Conservation (phyloP, 2,329 filamentous ascomycete species). For the Madurella fahalii region DNA sequence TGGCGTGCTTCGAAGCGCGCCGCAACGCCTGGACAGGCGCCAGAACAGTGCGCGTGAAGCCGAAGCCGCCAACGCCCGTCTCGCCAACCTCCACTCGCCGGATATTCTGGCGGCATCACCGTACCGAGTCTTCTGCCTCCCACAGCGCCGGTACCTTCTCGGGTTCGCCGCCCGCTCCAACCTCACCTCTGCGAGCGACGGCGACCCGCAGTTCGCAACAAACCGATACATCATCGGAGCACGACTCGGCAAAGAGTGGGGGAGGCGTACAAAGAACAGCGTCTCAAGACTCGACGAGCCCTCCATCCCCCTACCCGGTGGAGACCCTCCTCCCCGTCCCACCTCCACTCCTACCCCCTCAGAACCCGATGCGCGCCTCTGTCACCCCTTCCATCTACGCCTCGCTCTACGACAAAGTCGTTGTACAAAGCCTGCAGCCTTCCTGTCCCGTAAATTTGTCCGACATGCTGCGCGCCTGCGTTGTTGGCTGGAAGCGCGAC, state of each 20-base stretch:
- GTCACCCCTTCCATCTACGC: conserved; percentile 72
- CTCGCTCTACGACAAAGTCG: conserved; percentile 85
- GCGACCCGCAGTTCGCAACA: conserved; percentile 28
- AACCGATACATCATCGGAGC: conserved; percentile 23
- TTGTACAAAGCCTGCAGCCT: conserved; percentile 73
- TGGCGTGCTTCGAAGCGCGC: conserved; percentile 73
- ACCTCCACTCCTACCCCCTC: conserved; percentile 65
- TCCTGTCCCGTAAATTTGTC: conserved; percentile 82
- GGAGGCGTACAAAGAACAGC: conserved; percentile 7
- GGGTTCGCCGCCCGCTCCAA: conserved; percentile 15
- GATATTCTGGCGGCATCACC: conserved; percentile 46
- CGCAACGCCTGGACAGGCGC: conserved; percentile 86
- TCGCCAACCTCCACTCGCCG: conserved; percentile 45
- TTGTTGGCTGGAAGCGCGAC: conserved; percentile 87
- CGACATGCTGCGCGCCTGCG: conserved; percentile 75
- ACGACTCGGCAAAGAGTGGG: conserved; percentile 16
- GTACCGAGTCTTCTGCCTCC: conserved; percentile 36
- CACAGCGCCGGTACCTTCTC: conserved; percentile 11
- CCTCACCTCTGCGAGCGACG: conserved; percentile 27
- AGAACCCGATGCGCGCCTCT: conserved; percentile 71
- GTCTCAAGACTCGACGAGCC: conserved; percentile 9
- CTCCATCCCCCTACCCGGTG: conserved; percentile 43
- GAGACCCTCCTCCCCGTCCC: conserved; percentile 67
- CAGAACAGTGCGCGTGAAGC: conserved; percentile 51
- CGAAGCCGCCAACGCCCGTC: conserved; percentile 39